Evolutionary conservation across 306 rosid genomes (phyloP).

Genomic region (Inga oerstediana): DNA sequence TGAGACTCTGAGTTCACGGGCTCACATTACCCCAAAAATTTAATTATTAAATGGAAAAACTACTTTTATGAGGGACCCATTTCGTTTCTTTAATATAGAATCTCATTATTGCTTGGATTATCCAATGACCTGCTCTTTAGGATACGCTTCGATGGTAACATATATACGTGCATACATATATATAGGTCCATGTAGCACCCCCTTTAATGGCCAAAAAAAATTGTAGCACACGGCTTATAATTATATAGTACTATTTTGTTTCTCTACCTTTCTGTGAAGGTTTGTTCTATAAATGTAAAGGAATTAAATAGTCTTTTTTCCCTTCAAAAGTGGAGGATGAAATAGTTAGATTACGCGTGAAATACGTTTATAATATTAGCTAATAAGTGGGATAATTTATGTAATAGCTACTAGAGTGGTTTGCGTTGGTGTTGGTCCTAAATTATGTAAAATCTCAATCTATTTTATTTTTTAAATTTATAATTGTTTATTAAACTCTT

Average conservation of each 20-base stretch:
- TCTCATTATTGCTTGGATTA: conserved; percentile 3
- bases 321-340: too few species aligned
- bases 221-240: neutral
- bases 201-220: too few species aligned
- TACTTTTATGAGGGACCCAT: neutral
- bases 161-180: neutral
- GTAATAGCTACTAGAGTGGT: too few species aligned
- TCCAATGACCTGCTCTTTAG: neutral
- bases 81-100: neutral
- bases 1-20: neutral
- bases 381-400: too few species aligned
- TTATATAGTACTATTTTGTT: neutral
- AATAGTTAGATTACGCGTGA: neutral
- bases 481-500: too few species aligned
- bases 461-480: too few species aligned
- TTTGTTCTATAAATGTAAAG: neutral
- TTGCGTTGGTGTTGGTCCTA: too few species aligned
- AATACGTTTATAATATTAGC: too few species aligned
- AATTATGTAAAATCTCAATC: too few species aligned
- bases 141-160: neutral
- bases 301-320: too few species aligned
- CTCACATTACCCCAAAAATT: neutral
- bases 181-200: neutral
- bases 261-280: neutral
- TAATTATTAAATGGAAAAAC: neutral